These are phyloP conservation scores for Fusarium beomiforme DNA, from an alignment of 2,329 filamentous ascomycete species.

Conservation along the genomic window DNA sequence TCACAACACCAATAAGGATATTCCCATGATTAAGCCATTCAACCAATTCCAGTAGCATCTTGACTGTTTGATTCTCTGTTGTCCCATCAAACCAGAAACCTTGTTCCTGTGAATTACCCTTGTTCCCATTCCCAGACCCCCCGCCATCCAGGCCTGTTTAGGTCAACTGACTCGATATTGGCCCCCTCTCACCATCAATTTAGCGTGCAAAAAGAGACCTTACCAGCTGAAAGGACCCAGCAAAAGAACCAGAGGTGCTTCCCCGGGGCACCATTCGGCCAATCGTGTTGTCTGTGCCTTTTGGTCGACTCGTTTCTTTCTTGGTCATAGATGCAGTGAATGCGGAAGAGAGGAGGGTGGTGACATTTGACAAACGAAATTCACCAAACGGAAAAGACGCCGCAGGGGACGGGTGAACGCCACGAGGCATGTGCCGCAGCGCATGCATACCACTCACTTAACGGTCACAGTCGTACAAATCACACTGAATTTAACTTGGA, in stretches of 20 bases:
- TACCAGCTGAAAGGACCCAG: constrained; percentile 35
- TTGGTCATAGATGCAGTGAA: constrained; percentile 1
- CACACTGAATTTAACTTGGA: constrained; percentile 6
- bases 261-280: constrained; percentile 23
- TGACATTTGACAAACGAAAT: constrained; percentile 6
- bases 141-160: constrained; percentile 26
- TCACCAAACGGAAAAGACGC: constrained; percentile 33
- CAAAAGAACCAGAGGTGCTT: constrained; percentile 22
- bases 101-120: constrained; percentile 8
- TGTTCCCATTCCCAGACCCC: constrained; percentile 8
- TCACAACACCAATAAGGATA: constrained; percentile 18
- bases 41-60: neutral
- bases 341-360: constrained; percentile 17
- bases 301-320: constrained; percentile 14
- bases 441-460: neutral
- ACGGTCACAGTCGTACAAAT: constrained; percentile 1
- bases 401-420: constrained; percentile 20
- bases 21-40: constrained; percentile 2
- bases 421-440: constrained; percentile 8
- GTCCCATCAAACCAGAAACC: constrained; percentile 8
- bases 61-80: constrained; percentile 9
- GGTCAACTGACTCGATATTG: constrained; percentile 40
- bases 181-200: constrained; percentile 20
- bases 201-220: constrained; percentile 24
- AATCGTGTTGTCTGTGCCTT: constrained; percentile 18